Evolutionary conservation across 169 alveolate genomes (phyloP).

Genomic region (Plasmodium relictum): DNA sequence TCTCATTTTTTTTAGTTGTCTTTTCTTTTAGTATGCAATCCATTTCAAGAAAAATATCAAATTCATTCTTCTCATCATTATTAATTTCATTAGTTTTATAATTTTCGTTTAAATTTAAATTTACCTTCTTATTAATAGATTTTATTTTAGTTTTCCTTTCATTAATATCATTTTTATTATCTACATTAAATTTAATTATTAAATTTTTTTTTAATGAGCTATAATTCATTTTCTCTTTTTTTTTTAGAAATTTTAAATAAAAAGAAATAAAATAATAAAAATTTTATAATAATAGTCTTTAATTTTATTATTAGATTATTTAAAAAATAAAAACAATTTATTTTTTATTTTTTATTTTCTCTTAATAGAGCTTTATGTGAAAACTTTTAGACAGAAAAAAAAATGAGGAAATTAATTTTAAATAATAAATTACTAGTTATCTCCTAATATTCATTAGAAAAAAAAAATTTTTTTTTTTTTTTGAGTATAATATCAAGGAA

Average conservation of each 20-base stretch:
- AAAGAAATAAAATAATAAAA: background rate
- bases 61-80: constrained; percentile 13
- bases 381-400: no score
- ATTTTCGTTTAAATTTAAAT: background rate
- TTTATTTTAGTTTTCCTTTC: constrained; percentile 12
- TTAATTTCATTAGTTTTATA: background rate
- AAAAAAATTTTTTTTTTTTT: no score
- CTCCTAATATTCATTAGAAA: no score
- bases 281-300: no score
- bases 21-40: constrained; percentile 9
- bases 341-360: no score
- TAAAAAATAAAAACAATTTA: no score
- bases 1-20: no score
- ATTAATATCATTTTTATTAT: background rate
- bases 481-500: no score
- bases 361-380: no score
- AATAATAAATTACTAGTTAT: no score
- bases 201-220: constrained; percentile 32
- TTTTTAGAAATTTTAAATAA: background rate
- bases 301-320: background rate
- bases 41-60: constrained; percentile 1
- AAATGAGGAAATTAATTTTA: no score
- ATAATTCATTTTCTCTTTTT: constrained; percentile 28
- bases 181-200: constrained; percentile 15
- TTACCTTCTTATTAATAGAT: background rate